These are phyloP conservation scores for Lichina pygmaea DNA, from an alignment of 495 filamentous ascomycete genomes.

Conservation along the genomic window DNA sequence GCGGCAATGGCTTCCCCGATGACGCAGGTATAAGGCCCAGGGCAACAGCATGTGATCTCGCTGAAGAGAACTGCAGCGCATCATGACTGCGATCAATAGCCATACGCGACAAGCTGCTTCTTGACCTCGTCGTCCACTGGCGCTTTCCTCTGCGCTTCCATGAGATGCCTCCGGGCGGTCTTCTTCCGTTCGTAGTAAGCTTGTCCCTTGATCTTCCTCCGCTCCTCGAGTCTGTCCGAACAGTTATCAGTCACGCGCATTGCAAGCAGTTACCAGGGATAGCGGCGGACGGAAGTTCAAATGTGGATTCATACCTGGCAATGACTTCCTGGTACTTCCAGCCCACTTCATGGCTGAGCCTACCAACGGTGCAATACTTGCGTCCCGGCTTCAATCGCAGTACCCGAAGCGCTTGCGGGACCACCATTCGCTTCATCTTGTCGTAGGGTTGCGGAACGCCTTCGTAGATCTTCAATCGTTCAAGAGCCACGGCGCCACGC, in stretches of 20 bases:
- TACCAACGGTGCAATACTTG: conserved; percentile 97
- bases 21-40: no score
- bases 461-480: conserved; percentile 99
- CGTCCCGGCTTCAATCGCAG: conserved; percentile 88
- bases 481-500: conserved; percentile 82
- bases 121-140: conserved; percentile 54
- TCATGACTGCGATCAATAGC: conserved; percentile 26
- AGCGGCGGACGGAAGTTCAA: not conserved
- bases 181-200: conserved; percentile 99
- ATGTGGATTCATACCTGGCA: conserved; percentile 41
- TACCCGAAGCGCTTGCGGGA: conserved; percentile 88
- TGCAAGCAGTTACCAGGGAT: not conserved
- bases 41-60: no score
- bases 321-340: conserved; percentile 99
- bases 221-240: conserved; percentile 68
- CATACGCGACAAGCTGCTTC: conserved; percentile 40
- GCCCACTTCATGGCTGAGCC: conserved; percentile 93
- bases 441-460: conserved; percentile 96
- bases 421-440: conserved; percentile 98
- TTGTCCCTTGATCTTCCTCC: conserved; percentile 92
- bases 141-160: conserved; percentile 75
- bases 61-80: not conserved
- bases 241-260: not conserved
- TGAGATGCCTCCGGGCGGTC: conserved; percentile 62
- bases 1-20: no score